Conservation (phyloP, 1,284 basidiomycete species). For the Ganoderma boninense region DNA sequence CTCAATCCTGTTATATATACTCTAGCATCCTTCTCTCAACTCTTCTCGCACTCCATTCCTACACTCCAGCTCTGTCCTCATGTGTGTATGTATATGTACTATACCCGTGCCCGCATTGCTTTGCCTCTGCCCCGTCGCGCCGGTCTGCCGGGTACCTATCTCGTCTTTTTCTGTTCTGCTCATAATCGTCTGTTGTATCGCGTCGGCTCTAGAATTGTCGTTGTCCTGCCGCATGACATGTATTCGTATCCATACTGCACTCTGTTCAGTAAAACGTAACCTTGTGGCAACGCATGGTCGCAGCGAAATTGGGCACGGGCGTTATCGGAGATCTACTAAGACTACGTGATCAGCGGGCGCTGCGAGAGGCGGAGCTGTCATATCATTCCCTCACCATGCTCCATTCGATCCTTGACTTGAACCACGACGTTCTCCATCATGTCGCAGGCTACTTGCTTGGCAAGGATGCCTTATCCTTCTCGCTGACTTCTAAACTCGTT, state of each 20-base stretch:
- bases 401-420: background rate
- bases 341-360: background rate
- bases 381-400: background rate
- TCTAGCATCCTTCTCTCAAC: background rate
- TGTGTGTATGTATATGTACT: background rate
- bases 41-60: background rate
- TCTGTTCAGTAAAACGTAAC: background rate
- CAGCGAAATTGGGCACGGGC: background rate
- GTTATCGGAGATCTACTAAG: background rate
- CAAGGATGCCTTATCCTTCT: constrained; percentile 14
- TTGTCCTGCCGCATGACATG: background rate
- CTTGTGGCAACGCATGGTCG: background rate
- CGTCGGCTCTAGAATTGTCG: background rate
- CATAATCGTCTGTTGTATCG: background rate
- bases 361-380: background rate
- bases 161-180: background rate
- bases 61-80: background rate
- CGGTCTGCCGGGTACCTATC: background rate
- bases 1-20: background rate
- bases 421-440: constrained; percentile 16
- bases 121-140: background rate
- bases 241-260: background rate
- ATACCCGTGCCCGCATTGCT: background rate
- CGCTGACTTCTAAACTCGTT: constrained; percentile 13
- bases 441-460: constrained; percentile 11